Base-by-base conservation (phyloP, 192 early-diverging fungal species). In the Haplosporangium gracile region DNA sequence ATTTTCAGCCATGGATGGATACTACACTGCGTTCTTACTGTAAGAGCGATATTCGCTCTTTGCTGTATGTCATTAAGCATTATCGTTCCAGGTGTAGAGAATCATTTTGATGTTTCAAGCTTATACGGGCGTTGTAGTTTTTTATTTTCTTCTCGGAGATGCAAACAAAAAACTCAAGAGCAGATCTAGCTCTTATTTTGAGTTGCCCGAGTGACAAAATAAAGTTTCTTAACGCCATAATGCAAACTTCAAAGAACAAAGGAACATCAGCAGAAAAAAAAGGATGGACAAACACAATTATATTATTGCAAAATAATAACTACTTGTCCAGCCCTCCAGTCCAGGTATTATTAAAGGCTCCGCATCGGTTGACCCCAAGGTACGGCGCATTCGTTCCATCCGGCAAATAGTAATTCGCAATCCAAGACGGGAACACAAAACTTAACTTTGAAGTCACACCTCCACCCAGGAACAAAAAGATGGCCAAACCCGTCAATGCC, bases 391-490 rank as follows among this genome's bases (percentile, higher is more conserved):
- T 80, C 26, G 57, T 15, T 22, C 63, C 79, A 7, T 68, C 60
- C 5, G 49, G 60, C 34, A 13, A 55, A 68, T 70, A 53, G 38
- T 81, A 60, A 42, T 75, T 75, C 34, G 47, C 73, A 47, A 73
- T 70, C 73, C 79, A 81, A 15, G 73, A 70, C 1, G 68, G 79
- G 16, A 74, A 24, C 22, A n/a, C 26, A 1, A 74, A 73, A 2
- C 40, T 26, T 10, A 81, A 18, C 73, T 53, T 68, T 2, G 73
- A 57, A 22, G 63, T 75, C 45, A 81, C 63, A 26, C 73, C 91
- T 91, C 93, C 70, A 91, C 79, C 16, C n/a, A 63, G n/a, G 6
- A 63, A 29, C n/a, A 63, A 87, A 47, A 89, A 89, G 36, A 92
- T 51, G 63, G 88, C 51, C 74, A 90, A 81, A 18, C 81, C 88